Percentiles rank a stretch among this genome's conserved stretches.
Conservation (phyloP, 2,329 filamentous ascomycete species). For the Alternaria incomplexa region DNA sequence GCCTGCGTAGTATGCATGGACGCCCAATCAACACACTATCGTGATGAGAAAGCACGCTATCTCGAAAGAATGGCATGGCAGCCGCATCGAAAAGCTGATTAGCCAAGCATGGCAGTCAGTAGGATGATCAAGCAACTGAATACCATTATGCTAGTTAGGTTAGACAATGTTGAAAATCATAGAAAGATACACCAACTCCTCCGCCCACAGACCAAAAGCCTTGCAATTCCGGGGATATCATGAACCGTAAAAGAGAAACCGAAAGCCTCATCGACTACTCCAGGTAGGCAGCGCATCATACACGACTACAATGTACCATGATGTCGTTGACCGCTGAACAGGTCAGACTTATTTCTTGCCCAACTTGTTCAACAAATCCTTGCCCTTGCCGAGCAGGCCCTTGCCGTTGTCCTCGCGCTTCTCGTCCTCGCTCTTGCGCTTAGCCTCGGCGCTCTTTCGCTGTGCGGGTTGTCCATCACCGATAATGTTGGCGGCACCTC, state of each 20-base stretch:
- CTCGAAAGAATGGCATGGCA: not conserved
- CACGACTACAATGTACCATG: not conserved
- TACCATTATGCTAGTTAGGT: not conserved
- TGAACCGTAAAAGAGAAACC: constrained; percentile 12
- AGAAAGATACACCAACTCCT: constrained; percentile 13
- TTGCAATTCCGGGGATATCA: constrained; percentile 22
- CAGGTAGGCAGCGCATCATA: not conserved
- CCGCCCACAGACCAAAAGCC: not conserved
- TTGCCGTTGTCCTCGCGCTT: constrained; percentile 22
- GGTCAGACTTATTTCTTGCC: constrained; percentile 46
- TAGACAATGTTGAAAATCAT: not conserved
- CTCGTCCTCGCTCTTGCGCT: constrained; percentile 30
- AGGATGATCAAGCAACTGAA: not conserved
- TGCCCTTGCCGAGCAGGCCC: constrained; percentile 60
- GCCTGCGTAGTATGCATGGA: not conserved
- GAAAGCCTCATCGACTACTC: constrained; percentile 1
- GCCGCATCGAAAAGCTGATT: not conserved
- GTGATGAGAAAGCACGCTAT: not conserved
- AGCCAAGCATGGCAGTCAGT: not conserved
- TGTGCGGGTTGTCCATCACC: constrained; percentile 43
- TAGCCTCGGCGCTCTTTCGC: constrained; percentile 40
- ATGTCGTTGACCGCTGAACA: not conserved
- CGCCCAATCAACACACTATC: not conserved
- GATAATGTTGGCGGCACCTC: constrained; percentile 72
- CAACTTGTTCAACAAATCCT: constrained; percentile 55